Evolutionary conservation across 306 rosid species (phyloP), one percentile per base, ranked within the genome.

Genomic region (Cotoneaster glaucophyllus): DNA sequence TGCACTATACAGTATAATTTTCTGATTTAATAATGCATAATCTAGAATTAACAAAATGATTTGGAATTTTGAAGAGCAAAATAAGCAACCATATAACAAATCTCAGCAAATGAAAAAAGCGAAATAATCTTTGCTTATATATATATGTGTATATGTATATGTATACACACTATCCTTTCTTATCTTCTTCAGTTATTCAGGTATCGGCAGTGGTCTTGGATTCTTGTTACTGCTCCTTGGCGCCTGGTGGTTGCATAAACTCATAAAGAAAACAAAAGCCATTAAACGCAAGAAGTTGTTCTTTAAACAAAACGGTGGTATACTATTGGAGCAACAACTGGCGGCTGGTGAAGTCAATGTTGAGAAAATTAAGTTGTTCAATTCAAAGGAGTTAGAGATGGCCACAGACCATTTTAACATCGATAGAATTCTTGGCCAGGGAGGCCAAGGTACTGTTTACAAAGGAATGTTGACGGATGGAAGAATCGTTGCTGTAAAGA

Each of bases 401-500:
- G 64, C 75, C 4, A 70, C 75, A 1, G 28, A 70, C 75, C 48
- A 18, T 53, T 70, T 31, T 21, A 31, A 70, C 54, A 21, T 52
- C 13, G 26, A 70, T 29, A 70, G 75, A 70, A 70, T 70, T n/a
- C 64, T 74, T 6, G 59, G 78, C 19, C 71, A 71, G 21, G 82
- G 77, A 63, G 82, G 82, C 17, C 82, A 70, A 25, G 82, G 65
- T 12, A 59, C 65, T 0, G 34, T 59, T 13, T 59, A 25, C 65
- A 59, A 59, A 13, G 65, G 65, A 15, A 70, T 78, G 66, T 45
- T 71, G 12, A 21, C 59, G 4, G 82, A 78, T 25, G 82, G 82
- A 64, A 64, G 57, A 41, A 71, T 78, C 8, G 67, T 71, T 6
- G 82, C 82, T 12, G 44, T 78, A 17, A 78, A 78, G 67, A 71